These are phyloP conservation scores for Conticribra guillardii DNA, from an alignment of 108 stramenopile species.

Conservation along the genomic window DNA sequence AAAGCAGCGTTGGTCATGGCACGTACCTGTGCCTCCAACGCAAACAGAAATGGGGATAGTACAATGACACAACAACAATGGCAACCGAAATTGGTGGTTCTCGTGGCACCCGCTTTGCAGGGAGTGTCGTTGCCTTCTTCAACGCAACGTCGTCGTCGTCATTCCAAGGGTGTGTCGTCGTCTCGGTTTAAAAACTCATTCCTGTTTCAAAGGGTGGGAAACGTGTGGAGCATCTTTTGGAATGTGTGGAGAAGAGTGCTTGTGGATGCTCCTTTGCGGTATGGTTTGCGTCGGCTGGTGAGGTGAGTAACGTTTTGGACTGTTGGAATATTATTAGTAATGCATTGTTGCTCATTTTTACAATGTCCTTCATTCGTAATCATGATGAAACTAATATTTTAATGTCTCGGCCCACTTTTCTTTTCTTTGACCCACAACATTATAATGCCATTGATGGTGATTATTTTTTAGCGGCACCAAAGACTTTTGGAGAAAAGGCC, in stretches of 20 bases:
- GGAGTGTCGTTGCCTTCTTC: constrained; percentile 26
- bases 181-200: not conserved
- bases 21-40: constrained; percentile 38
- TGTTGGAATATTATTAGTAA: not conserved
- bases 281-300: constrained; percentile 67
- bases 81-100: constrained; percentile 50
- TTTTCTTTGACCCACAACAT: not conserved
- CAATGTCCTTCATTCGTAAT: not conserved
- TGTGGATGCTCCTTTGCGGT: constrained; percentile 45
- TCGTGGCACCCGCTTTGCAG: constrained; percentile 78
- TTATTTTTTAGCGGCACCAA: constrained; percentile 26
- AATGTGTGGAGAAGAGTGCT: constrained; percentile 34
- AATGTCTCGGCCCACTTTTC: not conserved
- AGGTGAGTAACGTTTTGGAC: constrained; percentile 31
- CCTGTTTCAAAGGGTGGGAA: not conserved
- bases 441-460: too few relatives aligned
- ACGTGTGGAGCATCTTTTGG: constrained; percentile 14
- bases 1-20: constrained; percentile 71
- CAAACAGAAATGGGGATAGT: too few relatives aligned
- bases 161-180: not conserved
- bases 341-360: not conserved
- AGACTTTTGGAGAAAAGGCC: constrained; percentile 69
- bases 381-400: not conserved
- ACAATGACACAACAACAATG: not conserved
- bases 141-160: not conserved